Conservation (phyloP, 1,139 yeast species). For the Taiozyma sp. region DNA sequence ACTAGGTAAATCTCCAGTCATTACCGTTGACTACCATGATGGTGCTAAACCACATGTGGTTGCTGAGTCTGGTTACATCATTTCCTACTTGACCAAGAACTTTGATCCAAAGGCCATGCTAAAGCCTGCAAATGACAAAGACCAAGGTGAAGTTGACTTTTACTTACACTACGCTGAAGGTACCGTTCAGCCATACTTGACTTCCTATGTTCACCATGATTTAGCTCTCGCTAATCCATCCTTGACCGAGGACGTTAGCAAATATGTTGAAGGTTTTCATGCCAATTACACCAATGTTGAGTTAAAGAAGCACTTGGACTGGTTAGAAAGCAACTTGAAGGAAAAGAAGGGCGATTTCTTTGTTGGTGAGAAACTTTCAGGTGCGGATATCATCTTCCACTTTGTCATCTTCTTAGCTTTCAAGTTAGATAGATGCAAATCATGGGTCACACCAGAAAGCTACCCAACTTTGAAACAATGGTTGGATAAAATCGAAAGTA, state of each 20-base stretch:
- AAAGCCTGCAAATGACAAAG: slow-evolving; percentile 31
- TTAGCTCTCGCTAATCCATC: slow-evolving; percentile 41
- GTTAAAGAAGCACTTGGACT: slow-evolving; percentile 34
- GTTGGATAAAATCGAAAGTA: slow-evolving; percentile 12
- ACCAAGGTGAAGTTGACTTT: slow-evolving; percentile 35
- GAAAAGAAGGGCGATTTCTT: slow-evolving; percentile 37
- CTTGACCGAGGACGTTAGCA: slow-evolving; percentile 36
- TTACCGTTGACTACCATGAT: slow-evolving; percentile 41
- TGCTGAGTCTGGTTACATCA: slow-evolving; percentile 45
- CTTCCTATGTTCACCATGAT: slow-evolving; percentile 38
- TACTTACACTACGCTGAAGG: slow-evolving; percentile 56
- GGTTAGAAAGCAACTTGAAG: slow-evolving; percentile 35
- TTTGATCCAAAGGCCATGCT: slow-evolving; percentile 37
- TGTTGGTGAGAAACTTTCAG: slow-evolving; percentile 51
- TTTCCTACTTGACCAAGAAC: slow-evolving; percentile 37
- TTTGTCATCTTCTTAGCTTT: slow-evolving; percentile 31
- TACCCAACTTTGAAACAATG: slow-evolving; percentile 20
- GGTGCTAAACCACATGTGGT: slow-evolving; percentile 24
- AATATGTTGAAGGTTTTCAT: slow-evolving; percentile 37
- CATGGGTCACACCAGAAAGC: slow-evolving; percentile 7
- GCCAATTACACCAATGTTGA: slow-evolving; percentile 37
- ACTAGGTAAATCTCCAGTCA: slow-evolving; percentile 53
- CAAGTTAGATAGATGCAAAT: slow-evolving; percentile 5
- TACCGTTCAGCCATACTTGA: slow-evolving; percentile 44
- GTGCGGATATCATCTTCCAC: slow-evolving; percentile 48